Evolutionary conservation across 345 rosid genomes (phyloP), one percentile per base, ranked within the genome.

Genomic region (Adansonia digitata): DNA sequence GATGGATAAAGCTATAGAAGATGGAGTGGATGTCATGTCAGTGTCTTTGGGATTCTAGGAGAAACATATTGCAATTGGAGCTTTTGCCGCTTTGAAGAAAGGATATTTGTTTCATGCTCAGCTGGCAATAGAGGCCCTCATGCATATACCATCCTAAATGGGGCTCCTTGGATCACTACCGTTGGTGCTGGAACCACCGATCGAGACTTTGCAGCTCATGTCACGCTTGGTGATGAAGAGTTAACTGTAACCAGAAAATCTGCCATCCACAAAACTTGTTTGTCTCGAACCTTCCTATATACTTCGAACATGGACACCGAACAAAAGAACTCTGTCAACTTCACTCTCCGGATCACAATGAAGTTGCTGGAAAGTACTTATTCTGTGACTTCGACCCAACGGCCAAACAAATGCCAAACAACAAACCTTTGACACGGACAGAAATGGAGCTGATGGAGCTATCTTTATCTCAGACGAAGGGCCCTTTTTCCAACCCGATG

Each of bases 1-100:
- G 31, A 62, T 88, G 85, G 87, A 88, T 77, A 88, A 85, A 72
- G 88, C 90, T 13, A 79, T 86, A 63, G 84, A 68, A 1, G 92
- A 86, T 31, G 84, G 90, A 0, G 90, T 86, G 64, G 86, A 88
- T 46, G 62, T 86, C 56, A 31, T 85, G 79, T 84, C 90, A 0
- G 18, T 86, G 40, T 85, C 90, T 0, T 45, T 84, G 46, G 84
- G 71, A 0, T 88, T 82, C 80, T 81, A 79, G 39, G 45, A 74
- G 70, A 85, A 88, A 73, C 87, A 85, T 5, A 78, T 86, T 2
- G 88, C 90, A 18, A 48, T 88, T 0, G 92, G 90, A 82, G 83
- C 88, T 69, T 88, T 86, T 61, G 87, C 86, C 31, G 87, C 90
- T 37, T 39, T 84, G 67, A 76, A 74, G 79, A 86, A 77, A 71